These are phyloP conservation scores for Opeltia flavorubescens DNA, from an alignment of 495 filamentous ascomycete species.

Conservation along the genomic window DNA sequence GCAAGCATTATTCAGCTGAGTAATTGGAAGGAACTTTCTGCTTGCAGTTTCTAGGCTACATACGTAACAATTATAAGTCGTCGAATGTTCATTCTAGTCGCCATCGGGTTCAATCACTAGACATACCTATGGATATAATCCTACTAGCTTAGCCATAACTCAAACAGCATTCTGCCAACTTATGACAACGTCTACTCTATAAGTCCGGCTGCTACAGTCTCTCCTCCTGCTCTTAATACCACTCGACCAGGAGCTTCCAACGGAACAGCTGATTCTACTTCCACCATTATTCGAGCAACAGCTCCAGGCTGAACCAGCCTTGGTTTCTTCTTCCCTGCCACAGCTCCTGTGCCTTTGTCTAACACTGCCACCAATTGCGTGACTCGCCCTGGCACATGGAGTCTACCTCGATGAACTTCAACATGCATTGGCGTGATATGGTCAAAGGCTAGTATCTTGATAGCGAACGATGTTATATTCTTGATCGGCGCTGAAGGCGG, in stretches of 20 bases:
- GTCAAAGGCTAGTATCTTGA: conserved; percentile 82
- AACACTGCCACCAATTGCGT: conserved; percentile 52
- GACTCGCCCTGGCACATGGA: conserved; percentile 68
- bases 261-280: conserved; percentile 61
- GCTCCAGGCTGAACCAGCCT: conserved; percentile 61
- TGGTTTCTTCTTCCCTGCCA: conserved; percentile 64
- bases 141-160: no score
- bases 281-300: conserved; percentile 53
- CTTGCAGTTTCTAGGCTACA: no score
- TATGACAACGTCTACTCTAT: conserved; percentile 42
- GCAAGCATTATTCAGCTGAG: no score
- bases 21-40: no score
- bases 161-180: neutral
- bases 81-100: no score
- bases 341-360: conserved; percentile 54
- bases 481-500: conserved; percentile 49
- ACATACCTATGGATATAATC: no score
- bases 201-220: conserved; percentile 77
- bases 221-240: conserved; percentile 64
- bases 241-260: conserved; percentile 65
- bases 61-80: no score
- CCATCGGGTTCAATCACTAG: no score
- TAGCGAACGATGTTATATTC: conserved; percentile 53
- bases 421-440: conserved; percentile 75
- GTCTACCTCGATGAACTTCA: conserved; percentile 72